Conservation (phyloP, 148 eudicot genomes). For the Camellia lanceoleosa region DNA sequence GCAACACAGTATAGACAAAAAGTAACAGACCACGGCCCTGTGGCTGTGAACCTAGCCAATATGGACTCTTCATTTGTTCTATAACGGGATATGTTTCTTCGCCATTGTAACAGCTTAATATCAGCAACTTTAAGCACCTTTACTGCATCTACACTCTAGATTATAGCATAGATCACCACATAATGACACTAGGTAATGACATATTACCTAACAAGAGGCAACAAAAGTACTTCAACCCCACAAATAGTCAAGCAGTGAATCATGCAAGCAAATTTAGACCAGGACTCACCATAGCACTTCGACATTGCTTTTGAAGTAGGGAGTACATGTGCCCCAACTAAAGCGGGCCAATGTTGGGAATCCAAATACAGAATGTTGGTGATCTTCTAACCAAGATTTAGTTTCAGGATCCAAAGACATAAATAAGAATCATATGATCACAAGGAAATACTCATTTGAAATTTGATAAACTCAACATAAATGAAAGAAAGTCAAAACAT, state of each 20-base stretch:
- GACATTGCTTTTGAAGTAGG: constrained; percentile 65
- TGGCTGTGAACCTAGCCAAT: no score
- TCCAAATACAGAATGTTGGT: constrained; percentile 81
- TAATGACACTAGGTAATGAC: not conserved
- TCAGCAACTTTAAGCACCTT: not conserved
- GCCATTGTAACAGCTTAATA: no score
- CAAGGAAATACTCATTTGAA: not conserved
- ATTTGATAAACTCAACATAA: not conserved
- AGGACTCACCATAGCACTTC: constrained; percentile 74
- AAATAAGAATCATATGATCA: constrained; percentile 1
- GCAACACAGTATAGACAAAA: no score
- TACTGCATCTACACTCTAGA: not conserved
- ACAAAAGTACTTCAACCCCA: no score
- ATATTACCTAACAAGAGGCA: not conserved
- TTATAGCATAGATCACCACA: not conserved
- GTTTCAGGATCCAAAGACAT: constrained; percentile 73
- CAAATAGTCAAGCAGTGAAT: not conserved
- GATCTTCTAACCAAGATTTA: constrained; percentile 84
- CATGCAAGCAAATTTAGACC: not conserved
- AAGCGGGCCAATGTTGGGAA: constrained; percentile 94
- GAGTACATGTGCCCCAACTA: constrained; percentile 92
- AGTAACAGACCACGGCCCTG: no score
- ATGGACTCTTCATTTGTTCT: no score
- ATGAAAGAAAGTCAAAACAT: not conserved
- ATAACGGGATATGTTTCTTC: no score